Evolutionary conservation across 2,329 filamentous ascomycete genomes (phyloP).

Genomic region (Exophiala oligosperma): DNA sequence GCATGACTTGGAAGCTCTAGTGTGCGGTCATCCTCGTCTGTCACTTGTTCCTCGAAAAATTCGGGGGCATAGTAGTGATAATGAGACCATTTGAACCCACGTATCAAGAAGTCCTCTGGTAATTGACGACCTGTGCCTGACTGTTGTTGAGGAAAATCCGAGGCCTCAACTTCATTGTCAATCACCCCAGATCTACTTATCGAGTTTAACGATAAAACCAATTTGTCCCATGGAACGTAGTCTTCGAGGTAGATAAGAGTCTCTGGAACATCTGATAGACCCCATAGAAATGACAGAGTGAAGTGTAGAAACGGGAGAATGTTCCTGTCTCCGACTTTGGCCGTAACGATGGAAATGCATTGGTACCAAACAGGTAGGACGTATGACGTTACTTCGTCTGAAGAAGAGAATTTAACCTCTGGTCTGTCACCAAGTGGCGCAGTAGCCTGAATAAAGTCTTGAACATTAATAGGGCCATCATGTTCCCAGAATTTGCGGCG

Average conservation of each 20-base stretch:
- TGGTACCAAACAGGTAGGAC: conserved; percentile 42
- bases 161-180: conserved; percentile 38
- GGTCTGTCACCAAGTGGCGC: conserved; percentile 19
- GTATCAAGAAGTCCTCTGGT: conserved; percentile 60
- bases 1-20: conserved; percentile 52
- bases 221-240: conserved; percentile 51
- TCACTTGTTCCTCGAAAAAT: conserved; percentile 52
- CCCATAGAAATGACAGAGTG: conserved; percentile 54
- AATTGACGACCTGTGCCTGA: conserved; percentile 48
- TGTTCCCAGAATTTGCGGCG: conserved; percentile 28
- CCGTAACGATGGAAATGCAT: conserved; percentile 46
- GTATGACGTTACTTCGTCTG: conserved; percentile 36
- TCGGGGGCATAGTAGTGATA: conserved; percentile 50
- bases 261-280: conserved; percentile 37
- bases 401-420: conserved; percentile 23
- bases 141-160: conserved; percentile 45
- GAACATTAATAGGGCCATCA: conserved; percentile 1
- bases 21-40: conserved; percentile 57
- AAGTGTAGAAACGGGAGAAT: conserved; percentile 57
- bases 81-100: conserved; percentile 54
- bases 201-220: conserved; percentile 56
- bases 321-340: conserved; percentile 51
- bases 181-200: conserved; percentile 43
- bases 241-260: conserved; percentile 42
- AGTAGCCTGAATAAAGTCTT: conserved; percentile 4